Conservation (phyloP, 2,329 filamentous ascomycete species). For the Cladosporium sp. region DNA sequence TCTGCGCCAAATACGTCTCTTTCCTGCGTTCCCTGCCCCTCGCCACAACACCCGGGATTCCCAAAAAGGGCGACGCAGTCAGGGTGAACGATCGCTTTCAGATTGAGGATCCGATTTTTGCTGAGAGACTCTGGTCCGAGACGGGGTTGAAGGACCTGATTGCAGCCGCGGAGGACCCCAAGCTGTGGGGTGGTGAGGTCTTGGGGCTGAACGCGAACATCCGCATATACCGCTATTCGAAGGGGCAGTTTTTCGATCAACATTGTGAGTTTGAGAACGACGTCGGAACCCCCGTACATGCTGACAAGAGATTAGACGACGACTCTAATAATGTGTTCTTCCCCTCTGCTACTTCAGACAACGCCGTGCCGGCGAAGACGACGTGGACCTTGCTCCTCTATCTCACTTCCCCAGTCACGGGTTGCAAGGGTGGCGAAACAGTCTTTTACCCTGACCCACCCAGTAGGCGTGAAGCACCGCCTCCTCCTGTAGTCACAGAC, state of each 20-base stretch:
- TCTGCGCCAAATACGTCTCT: conserved; percentile 70
- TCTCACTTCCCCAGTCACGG: conserved; percentile 66
- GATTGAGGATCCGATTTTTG: conserved; percentile 68
- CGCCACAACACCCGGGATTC: conserved; percentile 69
- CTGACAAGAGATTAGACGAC: conserved; percentile 56
- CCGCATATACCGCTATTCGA: conserved; percentile 76
- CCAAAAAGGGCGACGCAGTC: conserved; percentile 72
- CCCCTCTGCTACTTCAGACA: conserved; percentile 35
- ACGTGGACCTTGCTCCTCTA: conserved; percentile 92
- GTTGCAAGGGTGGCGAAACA: conserved; percentile 79
- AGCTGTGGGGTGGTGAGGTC: conserved; percentile 70
- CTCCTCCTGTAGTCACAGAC: conserved; percentile 58
- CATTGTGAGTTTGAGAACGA: conserved; percentile 62
- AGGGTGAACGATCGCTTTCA: conserved; percentile 88
- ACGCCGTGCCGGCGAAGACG: conserved; percentile 54
- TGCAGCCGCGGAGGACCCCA: conserved; percentile 27
- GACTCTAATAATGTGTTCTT: conserved; percentile 71
- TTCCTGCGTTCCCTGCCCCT: conserved; percentile 67
- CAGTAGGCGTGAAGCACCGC: conserved; percentile 32
- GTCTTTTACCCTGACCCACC: conserved; percentile 73
- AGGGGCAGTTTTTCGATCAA: conserved; percentile 85
- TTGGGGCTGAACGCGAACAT: conserved; percentile 86
- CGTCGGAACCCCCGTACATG: not conserved
- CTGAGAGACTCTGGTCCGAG: conserved; percentile 66
- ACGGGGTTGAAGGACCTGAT: conserved; percentile 64